These are phyloP conservation scores for Cystofilobasidium capitatum DNA, from an alignment of 768 basidiomycete genomes.

Conservation along the genomic window DNA sequence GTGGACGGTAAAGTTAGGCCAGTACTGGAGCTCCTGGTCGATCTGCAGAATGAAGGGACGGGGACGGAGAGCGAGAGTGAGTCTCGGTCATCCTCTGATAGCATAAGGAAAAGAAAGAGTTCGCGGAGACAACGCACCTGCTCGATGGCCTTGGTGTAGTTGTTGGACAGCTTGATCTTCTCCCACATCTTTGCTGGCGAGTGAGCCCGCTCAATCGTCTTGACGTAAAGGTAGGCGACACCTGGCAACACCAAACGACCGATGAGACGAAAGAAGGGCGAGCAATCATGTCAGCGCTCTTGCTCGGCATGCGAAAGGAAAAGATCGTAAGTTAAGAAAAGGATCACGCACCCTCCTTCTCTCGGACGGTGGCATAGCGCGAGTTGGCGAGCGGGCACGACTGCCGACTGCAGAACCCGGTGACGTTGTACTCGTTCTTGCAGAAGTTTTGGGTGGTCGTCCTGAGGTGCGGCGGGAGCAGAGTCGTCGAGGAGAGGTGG, in stretches of 20 bases:
- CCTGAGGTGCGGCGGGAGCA: no score
- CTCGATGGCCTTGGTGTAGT: slow-evolving; percentile 88
- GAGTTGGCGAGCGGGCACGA: slow-evolving; percentile 98
- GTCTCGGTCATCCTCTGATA: neutral
- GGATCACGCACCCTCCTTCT: slow-evolving; percentile 65
- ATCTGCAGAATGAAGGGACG: slow-evolving; percentile 50
- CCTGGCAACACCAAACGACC: slow-evolving; percentile 44
- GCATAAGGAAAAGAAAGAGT: neutral
- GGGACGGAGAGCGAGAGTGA: neutral
- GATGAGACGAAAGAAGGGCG: neutral
- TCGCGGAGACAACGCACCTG: slow-evolving; percentile 53
- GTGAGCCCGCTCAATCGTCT: slow-evolving; percentile 96
- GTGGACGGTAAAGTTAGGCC: slow-evolving; percentile 95
- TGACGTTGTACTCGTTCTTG: slow-evolving; percentile 96
- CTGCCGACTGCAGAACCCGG: slow-evolving; percentile 86
- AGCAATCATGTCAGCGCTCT: neutral
- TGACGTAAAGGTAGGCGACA: slow-evolving; percentile 81
- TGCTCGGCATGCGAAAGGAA: neutral
- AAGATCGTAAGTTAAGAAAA: neutral
- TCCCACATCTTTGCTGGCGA: slow-evolving; percentile 98
- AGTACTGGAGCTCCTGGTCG: slow-evolving; percentile 88
- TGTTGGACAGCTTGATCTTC: slow-evolving; percentile 78
- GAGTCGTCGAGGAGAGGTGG: neutral
- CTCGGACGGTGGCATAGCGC: slow-evolving; percentile 93
- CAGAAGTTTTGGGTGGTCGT: slow-evolving; percentile 96